Evolutionary conservation across 441 rosid genomes (phyloP).

Genomic region (Melastoma candidum): DNA sequence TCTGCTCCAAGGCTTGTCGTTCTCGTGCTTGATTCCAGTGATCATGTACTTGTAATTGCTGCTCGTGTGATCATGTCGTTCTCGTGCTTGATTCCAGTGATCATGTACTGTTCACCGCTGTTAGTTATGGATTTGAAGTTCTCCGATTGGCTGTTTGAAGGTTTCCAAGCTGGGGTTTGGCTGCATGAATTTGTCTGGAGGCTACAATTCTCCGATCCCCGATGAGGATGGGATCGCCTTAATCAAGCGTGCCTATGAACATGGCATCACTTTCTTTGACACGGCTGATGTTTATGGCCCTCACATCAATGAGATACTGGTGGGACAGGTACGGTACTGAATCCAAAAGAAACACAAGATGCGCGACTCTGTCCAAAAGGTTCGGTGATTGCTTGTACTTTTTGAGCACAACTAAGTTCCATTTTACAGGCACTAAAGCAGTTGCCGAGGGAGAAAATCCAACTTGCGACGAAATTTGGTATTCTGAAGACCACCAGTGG

Average conservation of each 20-base stretch:
- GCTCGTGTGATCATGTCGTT: too few relatives aligned
- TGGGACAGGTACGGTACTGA: not conserved
- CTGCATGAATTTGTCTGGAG: not conserved
- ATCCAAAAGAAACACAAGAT: too few relatives aligned
- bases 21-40: too few relatives aligned
- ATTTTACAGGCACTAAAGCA: constrained; percentile 4
- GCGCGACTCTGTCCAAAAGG: constrained; percentile 1
- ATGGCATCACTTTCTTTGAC: constrained; percentile 2
- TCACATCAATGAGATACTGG: constrained; percentile 4
- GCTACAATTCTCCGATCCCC: not conserved
- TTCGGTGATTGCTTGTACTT: not conserved
- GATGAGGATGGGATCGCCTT: not conserved
- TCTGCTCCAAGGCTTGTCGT: too few relatives aligned
- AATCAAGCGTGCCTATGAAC: not conserved
- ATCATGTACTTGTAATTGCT: too few relatives aligned
- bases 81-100: too few relatives aligned
- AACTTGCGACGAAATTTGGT: constrained; percentile 10
- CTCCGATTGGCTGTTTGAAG: not conserved
- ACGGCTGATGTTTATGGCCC: not conserved
- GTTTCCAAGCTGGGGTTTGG: constrained; percentile 3
- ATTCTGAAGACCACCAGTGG: not conserved
- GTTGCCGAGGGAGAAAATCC: constrained; percentile 6
- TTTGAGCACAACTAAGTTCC: not conserved
- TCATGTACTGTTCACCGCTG: too few relatives aligned
- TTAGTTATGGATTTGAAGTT: too few relatives aligned